A percentile compares a stretch with the other conserved stretches of the same genome.
These are phyloP conservation scores for Maudiozyma serrabonitensis DNA, from an alignment of 805 yeast genomes.

Conservation along the genomic window DNA sequence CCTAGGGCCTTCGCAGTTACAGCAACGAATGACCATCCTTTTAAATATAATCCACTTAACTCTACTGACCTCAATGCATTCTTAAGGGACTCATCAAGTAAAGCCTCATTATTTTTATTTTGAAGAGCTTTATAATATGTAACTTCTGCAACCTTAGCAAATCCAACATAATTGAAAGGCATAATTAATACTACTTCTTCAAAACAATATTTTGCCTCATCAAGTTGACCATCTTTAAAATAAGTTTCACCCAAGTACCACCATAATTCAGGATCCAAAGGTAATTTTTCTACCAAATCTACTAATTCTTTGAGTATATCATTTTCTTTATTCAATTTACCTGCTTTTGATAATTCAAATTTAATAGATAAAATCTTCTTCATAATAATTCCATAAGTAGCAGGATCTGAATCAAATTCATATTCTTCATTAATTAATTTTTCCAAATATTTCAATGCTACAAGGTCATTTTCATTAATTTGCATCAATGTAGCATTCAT, in stretches of 20 bases:
- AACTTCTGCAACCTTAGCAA: slow-evolving; percentile 21
- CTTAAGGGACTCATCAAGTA: slow-evolving; percentile 28
- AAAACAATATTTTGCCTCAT: slow-evolving; percentile 54
- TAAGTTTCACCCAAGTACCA: slow-evolving; percentile 66
- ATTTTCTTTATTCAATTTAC: slow-evolving; percentile 8
- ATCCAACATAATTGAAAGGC: slow-evolving; percentile 40
- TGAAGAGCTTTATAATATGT: slow-evolving; percentile 15
- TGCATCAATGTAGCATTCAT: slow-evolving; percentile 25
- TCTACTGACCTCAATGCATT: slow-evolving; percentile 67
- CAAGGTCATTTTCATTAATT: slow-evolving; percentile 18
- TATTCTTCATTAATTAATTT: slow-evolving; percentile 42
- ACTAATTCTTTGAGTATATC: slow-evolving; percentile 10
- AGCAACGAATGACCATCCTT: slow-evolving; percentile 68
- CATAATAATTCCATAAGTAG: slow-evolving; percentile 21
- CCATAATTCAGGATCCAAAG: slow-evolving; percentile 73
- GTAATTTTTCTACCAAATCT: slow-evolving; percentile 31
- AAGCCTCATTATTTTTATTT: slow-evolving; percentile 5
- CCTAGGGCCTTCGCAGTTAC: slow-evolving; percentile 28
- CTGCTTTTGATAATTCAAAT: neutral
- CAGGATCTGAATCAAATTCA: slow-evolving; percentile 36
- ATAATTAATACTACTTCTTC: slow-evolving; percentile 60
- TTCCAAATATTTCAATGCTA: slow-evolving; percentile 37
- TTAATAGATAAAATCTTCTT: slow-evolving; percentile 23
- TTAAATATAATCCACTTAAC: slow-evolving; percentile 53
- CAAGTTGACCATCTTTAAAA: slow-evolving; percentile 47